phyloP scores from a whole-genome alignment of 2,329 filamentous ascomycete genomes.

The Fusarium pilosicola region DNA sequence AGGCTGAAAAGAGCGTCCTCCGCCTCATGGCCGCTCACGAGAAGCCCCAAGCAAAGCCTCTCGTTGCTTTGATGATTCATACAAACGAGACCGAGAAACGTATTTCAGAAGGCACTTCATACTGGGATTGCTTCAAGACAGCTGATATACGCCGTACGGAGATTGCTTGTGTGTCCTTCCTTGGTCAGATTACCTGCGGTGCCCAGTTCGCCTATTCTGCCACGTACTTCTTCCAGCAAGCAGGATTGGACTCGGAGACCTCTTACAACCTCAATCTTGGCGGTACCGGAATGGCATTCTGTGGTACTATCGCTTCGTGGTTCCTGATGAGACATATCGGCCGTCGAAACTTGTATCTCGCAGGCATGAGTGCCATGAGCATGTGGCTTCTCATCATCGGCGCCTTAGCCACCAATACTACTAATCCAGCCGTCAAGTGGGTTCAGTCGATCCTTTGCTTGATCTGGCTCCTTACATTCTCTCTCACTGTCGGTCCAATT shows the following conservation, averaged over 20 bases:
- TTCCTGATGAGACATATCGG: neutral
- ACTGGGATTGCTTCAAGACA: neutral
- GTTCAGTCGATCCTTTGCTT: neutral
- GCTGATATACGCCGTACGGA: neutral
- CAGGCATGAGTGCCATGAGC: neutral
- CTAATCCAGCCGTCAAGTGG: neutral
- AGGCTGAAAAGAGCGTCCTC: neutral
- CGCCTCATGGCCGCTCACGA: neutral
- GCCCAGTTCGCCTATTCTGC: neutral
- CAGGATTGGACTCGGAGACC: neutral
- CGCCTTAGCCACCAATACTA: neutral
- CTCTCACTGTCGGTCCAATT: rapidly evolving
- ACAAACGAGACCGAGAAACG: neutral
- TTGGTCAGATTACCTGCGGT: neutral
- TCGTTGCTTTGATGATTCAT: neutral
- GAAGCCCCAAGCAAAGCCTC: neutral
- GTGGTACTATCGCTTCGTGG: neutral
- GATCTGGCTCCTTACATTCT: neutral
- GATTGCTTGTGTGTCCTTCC: neutral
- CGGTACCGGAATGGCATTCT: neutral
- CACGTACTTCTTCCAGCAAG: neutral
- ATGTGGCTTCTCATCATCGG: neutral
- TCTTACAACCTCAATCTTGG: neutral
- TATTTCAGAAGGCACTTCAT: neutral
- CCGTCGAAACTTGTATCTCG: neutral